Base-by-base conservation (phyloP, 495 filamentous ascomycete species). In the Xylaria telfairii region DNA sequence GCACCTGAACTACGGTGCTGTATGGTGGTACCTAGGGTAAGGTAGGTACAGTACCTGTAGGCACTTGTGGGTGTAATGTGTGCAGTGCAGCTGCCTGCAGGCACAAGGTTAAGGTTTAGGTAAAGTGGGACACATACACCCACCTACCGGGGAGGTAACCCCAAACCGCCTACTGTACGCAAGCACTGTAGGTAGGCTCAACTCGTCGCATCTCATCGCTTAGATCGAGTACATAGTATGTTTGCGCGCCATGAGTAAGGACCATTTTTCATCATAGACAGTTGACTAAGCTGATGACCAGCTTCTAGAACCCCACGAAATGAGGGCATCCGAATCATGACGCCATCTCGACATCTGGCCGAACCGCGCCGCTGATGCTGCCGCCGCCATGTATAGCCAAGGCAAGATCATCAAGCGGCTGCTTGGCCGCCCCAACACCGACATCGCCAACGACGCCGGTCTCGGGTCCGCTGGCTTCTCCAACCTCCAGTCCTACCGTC, bases 341-440 rank as follows among this genome's bases (percentile, higher is more conserved):
- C 60, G 76, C 72, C 63, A 73, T 68, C 74, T 71, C 65, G 68
- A 51, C 46, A 59, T 71, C 66, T 59, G 74, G 74, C 74, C 69
- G 65, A 65, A 47, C 72, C 61, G 72, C 65, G 73, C 74, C 69
- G 68, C 69, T 69, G 71, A 70, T 72, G 59, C 56, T 65, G 68
- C 61, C 19, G 41, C 37, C 67, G 59, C 67, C 63, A 78, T 76
- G 74, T 78, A 78, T 71, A 82, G 82, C 64, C 81, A 85, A 73
- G 81, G 81, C 67, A 84, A 81, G 75, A 86, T 85, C 67, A 84
- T 87, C 82, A 82, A 84, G 72, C 83, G 83, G 79, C 81, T 87
- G 34, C 81, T 87, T 24, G 85, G 84, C 72, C 84, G 83, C 72
- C 73, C 79, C 41, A 75, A 79, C 30, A 69, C 73, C 67, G 79